Conservation (phyloP, 805 yeast genomes). For the Metschnikowia colocasiae region DNA sequence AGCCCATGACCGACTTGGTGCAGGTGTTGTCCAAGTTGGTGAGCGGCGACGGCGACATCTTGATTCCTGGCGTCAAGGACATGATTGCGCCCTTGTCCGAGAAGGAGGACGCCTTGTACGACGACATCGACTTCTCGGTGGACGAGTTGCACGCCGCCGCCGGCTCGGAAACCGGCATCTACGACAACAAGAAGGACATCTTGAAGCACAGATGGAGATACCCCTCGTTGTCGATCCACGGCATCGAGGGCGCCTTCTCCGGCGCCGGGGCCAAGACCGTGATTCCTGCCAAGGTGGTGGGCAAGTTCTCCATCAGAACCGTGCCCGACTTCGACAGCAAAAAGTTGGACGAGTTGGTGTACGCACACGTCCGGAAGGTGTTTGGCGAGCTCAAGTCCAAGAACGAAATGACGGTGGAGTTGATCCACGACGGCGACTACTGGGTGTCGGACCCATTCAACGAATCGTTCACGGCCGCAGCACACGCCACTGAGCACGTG, state of each 20-base stretch:
- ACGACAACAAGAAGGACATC: conserved; percentile 74
- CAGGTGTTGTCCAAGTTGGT: conserved; percentile 76
- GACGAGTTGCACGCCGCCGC: conserved; percentile 83
- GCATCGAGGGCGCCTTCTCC: conserved; percentile 95
- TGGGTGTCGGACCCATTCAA: conserved; percentile 96
- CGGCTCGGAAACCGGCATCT: conserved; percentile 81
- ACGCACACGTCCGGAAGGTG: conserved; percentile 60
- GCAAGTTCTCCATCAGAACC: conserved; percentile 95
- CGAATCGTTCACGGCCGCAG: conserved; percentile 89
- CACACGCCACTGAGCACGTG: conserved; percentile 88
- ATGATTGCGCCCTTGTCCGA: conserved; percentile 94
- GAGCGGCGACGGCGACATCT: conserved; percentile 74
- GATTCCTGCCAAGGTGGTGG: conserved; percentile 89
- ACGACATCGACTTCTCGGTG: conserved; percentile 78
- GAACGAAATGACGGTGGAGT: conserved; percentile 66
- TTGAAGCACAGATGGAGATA: conserved; percentile 98
- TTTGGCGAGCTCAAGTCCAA: conserved; percentile 72
- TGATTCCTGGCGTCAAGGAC: conserved; percentile 83
- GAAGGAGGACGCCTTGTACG: conserved; percentile 74
- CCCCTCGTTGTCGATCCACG: conserved; percentile 94
- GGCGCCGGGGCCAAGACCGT: conserved; percentile 97
- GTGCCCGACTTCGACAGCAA: conserved; percentile 88
- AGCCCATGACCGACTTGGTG: conserved; percentile 92
- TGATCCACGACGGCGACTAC: conserved; percentile 92
- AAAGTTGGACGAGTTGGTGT: conserved; percentile 74